Evolutionary conservation across 2,329 filamentous ascomycete species (phyloP).

Genomic region (Rhynchosporium agropyri): DNA sequence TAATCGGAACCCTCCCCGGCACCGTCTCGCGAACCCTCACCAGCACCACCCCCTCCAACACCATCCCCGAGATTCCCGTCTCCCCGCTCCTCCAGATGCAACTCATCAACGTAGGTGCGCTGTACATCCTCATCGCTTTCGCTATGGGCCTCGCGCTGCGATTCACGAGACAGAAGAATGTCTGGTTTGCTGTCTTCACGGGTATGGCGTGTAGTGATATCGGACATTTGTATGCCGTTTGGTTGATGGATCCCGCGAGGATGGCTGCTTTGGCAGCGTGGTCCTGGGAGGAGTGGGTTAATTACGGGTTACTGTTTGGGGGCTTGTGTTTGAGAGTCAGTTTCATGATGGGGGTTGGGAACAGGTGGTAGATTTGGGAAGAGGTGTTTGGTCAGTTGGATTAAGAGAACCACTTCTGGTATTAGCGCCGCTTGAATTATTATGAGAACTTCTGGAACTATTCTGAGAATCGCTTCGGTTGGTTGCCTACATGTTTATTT

Average conservation of each 20-base stretch:
- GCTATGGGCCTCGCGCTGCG: slow-evolving; percentile 40
- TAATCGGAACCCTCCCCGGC: slow-evolving; percentile 33
- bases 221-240: slow-evolving; percentile 43
- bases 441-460: too few species aligned
- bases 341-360: slow-evolving; percentile 44
- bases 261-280: slow-evolving; percentile 39
- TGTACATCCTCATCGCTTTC: slow-evolving; percentile 42
- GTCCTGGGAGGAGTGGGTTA: slow-evolving; percentile 46
- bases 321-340: slow-evolving; percentile 42
- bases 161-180: slow-evolving; percentile 36
- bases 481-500: too few species aligned
- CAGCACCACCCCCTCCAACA: slow-evolving; percentile 25
- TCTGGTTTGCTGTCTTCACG: slow-evolving; percentile 38
- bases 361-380: slow-evolving; percentile 17
- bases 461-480: too few species aligned
- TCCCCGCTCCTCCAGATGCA: slow-evolving; percentile 35
- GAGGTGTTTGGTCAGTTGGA: not conserved
- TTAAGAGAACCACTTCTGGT: not conserved
- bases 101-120: slow-evolving; percentile 39
- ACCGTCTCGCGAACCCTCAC: slow-evolving; percentile 26
- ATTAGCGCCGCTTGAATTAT: not conserved
- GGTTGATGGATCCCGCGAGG: slow-evolving; percentile 40
- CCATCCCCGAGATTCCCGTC: slow-evolving; percentile 28
- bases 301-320: slow-evolving; percentile 42
- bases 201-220: slow-evolving; percentile 39